phyloP scores from a whole-genome alignment of 2,329 filamentous ascomycete species.

The Fusarium domesticum region DNA sequence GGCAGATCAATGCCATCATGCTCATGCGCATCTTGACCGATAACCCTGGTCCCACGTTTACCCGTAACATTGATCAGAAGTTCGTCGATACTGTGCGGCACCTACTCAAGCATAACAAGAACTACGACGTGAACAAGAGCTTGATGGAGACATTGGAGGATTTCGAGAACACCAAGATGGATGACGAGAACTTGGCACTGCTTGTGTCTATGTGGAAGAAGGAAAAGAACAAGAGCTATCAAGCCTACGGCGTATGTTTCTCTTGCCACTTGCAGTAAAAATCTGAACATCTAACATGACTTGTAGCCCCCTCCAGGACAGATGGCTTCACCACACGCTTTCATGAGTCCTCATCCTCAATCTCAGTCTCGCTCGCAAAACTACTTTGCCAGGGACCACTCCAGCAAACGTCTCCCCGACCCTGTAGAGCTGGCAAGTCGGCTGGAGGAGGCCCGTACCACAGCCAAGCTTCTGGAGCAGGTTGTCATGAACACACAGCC shows the following conservation, averaged over 20 bases:
- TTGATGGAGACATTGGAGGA: conserved; percentile 81
- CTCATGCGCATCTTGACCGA: conserved; percentile 86
- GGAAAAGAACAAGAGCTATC: conserved; percentile 68
- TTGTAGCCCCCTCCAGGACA: conserved; percentile 24
- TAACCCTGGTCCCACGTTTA: conserved; percentile 88
- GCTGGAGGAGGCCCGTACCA: conserved; percentile 86
- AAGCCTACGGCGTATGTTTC: conserved; percentile 48
- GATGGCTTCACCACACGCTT: conserved; percentile 8
- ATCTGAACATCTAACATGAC: conserved; percentile 10
- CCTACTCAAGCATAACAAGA: conserved; percentile 66
- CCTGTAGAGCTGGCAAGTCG: conserved; percentile 76
- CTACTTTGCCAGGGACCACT: conserved; percentile 55
- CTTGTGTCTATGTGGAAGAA: conserved; percentile 85
- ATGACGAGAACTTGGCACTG: conserved; percentile 70
- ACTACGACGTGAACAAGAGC: conserved; percentile 78
- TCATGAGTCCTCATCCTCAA: conserved; percentile 31
- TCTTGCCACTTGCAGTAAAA: neutral
- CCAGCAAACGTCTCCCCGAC: conserved; percentile 55
- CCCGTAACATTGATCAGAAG: conserved; percentile 82
- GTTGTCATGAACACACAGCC: conserved; percentile 82
- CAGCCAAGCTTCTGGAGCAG: conserved; percentile 87
- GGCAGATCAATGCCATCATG: conserved; percentile 97
- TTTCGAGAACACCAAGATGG: conserved; percentile 67
- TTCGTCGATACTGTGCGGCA: conserved; percentile 76
- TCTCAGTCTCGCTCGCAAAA: conserved; percentile 47